phyloP scores from a whole-genome alignment of 805 yeast species.

The Cyberlindnera suaveolens region DNA sequence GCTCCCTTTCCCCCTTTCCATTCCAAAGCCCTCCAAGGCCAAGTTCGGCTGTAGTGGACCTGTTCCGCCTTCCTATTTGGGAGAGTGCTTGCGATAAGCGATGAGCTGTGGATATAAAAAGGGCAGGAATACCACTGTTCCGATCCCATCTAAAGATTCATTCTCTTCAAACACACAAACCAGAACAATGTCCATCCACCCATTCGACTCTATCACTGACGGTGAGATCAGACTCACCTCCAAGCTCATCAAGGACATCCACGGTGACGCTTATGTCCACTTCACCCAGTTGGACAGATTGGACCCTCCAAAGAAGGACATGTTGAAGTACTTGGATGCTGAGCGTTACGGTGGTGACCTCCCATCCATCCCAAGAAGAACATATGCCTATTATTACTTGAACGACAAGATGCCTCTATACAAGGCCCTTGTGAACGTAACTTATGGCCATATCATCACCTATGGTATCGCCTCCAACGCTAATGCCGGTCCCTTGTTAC shows the following conservation, averaged over 20 bases:
- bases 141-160: not conserved
- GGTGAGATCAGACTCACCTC: slow-evolving; percentile 51
- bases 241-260: slow-evolving; percentile 53
- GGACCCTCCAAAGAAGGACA: slow-evolving; percentile 75
- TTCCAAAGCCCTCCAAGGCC: not conserved
- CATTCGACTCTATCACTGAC: slow-evolving; percentile 55
- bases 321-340: slow-evolving; percentile 61
- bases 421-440: slow-evolving; percentile 67
- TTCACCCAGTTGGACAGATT: slow-evolving; percentile 60
- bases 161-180: not conserved
- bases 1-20: not conserved
- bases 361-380: slow-evolving; percentile 62
- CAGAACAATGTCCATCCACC: slow-evolving; percentile 32
- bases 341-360: slow-evolving; percentile 49
- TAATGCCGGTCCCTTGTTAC: slow-evolving; percentile 64
- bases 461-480: slow-evolving; percentile 52
- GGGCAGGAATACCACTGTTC: not conserved
- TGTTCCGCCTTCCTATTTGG: not conserved
- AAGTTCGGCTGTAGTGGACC: not conserved
- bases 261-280: slow-evolving; percentile 49
- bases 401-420: slow-evolving; percentile 45
- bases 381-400: slow-evolving; percentile 61
- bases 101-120: not conserved
- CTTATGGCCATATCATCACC: slow-evolving; percentile 55
- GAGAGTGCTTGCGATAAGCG: not conserved